These are phyloP conservation scores for Candida sp. DNA, from an alignment of 1,139 yeast species.

Conservation along the genomic window DNA sequence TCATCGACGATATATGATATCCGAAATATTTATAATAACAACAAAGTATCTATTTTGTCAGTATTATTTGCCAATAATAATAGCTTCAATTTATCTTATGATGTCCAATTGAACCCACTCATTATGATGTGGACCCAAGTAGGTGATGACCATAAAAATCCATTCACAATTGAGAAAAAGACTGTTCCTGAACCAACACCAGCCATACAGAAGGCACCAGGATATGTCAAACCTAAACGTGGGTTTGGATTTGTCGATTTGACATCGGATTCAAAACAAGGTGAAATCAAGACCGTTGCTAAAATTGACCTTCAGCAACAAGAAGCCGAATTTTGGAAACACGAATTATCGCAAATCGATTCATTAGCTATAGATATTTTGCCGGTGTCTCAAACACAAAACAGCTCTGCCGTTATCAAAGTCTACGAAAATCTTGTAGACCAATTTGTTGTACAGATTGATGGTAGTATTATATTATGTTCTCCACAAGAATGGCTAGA, in stretches of 20 bases:
- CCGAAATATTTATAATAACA: slow-evolving; percentile 12
- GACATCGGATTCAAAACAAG: slow-evolving; percentile 14
- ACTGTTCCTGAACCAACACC: slow-evolving; percentile 4
- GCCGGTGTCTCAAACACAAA: background rate
- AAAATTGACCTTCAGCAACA: background rate
- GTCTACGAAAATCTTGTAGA: slow-evolving; percentile 6
- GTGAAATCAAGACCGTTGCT: slow-evolving; percentile 4
- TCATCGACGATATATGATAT: slow-evolving; percentile 14
- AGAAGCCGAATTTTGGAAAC: slow-evolving; percentile 10
- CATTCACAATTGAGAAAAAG: background rate
- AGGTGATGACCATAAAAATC: slow-evolving; percentile 3
- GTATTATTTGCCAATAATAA: slow-evolving; percentile 11
- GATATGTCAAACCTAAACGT: slow-evolving; percentile 24
- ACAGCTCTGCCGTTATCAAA: slow-evolving; percentile 3
- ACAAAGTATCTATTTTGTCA: slow-evolving; percentile 16
- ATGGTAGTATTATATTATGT: slow-evolving; percentile 8
- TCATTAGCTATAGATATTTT: slow-evolving; percentile 13
- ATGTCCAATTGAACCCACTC: slow-evolving; percentile 31
- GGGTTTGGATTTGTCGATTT: slow-evolving; percentile 41
- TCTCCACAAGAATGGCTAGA: slow-evolving; percentile 11
- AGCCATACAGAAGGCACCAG: slow-evolving; percentile 5
- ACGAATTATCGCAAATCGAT: slow-evolving; percentile 11
- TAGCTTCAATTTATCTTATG: slow-evolving; percentile 16
- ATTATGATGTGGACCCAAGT: slow-evolving; percentile 15
- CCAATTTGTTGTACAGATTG: slow-evolving; percentile 7